Percentiles rank a stretch among this genome's conserved stretches.
Evolutionary conservation across 148 eudicot genomes (phyloP).

Genomic region (Amaranthus palmeri): DNA sequence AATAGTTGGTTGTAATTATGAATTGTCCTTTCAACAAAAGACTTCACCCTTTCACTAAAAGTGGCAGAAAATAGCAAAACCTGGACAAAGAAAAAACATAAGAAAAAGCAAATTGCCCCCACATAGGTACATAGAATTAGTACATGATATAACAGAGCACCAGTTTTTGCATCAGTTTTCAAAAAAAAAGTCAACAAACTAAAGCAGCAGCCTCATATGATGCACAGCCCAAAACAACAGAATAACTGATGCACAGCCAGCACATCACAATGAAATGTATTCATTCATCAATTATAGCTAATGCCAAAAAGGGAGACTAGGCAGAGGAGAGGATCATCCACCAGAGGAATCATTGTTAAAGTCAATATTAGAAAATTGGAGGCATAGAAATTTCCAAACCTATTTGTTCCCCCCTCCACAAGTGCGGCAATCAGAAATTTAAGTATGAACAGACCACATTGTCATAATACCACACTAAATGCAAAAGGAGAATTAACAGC

Average conservation of each 20-base stretch:
- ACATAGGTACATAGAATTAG: not conserved
- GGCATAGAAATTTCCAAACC: not conserved
- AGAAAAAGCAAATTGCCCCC: not conserved
- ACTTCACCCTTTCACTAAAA: slow-evolving; percentile 60
- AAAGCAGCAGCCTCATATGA: not conserved
- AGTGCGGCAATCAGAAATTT: not conserved
- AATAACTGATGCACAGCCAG: not conserved
- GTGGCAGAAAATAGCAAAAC: slow-evolving; percentile 93
- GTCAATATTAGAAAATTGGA: not conserved
- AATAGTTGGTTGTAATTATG: slow-evolving; percentile 66
- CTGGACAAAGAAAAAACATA: slow-evolving; percentile 30
- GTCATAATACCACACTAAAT: not conserved
- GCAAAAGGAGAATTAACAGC: not conserved
- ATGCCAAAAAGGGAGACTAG: not conserved
- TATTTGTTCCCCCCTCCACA: not conserved
- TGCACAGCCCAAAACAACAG: not conserved
- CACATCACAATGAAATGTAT: not conserved
- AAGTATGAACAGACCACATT: not conserved
- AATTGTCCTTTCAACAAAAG: slow-evolving; percentile 60
- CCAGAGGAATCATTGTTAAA: not conserved
- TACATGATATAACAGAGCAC: not conserved
- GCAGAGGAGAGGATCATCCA: not conserved
- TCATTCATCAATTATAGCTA: not conserved
- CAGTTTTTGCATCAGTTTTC: not conserved
- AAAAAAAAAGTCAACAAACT: not conserved